These are phyloP conservation scores for Candida alai DNA, from an alignment of 805 yeast species.

Conservation along the genomic window DNA sequence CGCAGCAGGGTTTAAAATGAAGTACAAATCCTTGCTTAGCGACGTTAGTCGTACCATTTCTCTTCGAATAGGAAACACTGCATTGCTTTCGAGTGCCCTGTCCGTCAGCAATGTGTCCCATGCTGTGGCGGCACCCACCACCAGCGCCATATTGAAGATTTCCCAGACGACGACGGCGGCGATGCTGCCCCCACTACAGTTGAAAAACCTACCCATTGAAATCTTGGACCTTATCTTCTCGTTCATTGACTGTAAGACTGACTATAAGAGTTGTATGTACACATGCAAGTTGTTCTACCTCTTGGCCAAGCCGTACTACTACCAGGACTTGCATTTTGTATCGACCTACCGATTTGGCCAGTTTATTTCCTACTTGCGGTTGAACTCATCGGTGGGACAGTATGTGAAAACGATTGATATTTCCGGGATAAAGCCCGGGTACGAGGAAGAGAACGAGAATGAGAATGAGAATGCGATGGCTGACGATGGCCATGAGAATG, in stretches of 20 bases:
- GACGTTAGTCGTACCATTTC: constrained; percentile 45
- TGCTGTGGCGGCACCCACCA: not conserved
- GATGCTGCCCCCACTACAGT: constrained; percentile 10
- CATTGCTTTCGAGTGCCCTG: constrained; percentile 10
- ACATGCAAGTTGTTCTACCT: constrained; percentile 49
- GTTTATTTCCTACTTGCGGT: constrained; percentile 63
- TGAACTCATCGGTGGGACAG: constrained; percentile 51
- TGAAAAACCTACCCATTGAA: constrained; percentile 41
- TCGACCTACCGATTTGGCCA: constrained; percentile 81
- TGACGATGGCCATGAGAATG: too few relatives aligned
- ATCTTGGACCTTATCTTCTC: constrained; percentile 35
- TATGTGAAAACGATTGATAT: constrained; percentile 58
- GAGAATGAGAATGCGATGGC: not conserved
- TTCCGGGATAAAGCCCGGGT: constrained; percentile 41
- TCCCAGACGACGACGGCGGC: constrained; percentile 7
- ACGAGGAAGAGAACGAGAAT: constrained; percentile 19
- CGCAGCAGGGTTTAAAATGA: constrained; percentile 34
- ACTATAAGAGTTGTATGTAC: constrained; percentile 39
- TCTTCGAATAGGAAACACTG: constrained; percentile 23
- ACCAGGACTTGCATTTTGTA: constrained; percentile 50
- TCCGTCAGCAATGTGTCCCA: not conserved
- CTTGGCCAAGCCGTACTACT: constrained; percentile 52
- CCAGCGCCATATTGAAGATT: not conserved
- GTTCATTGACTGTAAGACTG: constrained; percentile 32
- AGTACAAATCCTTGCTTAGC: constrained; percentile 44